Percentiles rank a stretch among this genome's conserved stretches.
Evolutionary conservation across 768 basidiomycete genomes (phyloP).

Genomic region (Pulveroboletus sp.): DNA sequence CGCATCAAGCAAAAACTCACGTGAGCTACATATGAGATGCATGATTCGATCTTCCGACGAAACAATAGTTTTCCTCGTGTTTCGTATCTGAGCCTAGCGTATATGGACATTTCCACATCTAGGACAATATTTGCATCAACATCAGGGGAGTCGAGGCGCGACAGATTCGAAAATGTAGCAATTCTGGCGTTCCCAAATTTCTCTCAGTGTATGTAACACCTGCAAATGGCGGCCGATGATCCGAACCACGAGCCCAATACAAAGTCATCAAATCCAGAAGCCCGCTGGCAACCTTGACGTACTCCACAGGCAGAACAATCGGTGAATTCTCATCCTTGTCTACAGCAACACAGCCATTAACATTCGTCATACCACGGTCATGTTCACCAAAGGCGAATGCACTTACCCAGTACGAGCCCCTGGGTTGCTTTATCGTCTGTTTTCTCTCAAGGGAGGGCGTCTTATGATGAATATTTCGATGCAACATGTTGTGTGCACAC

Average conservation of each 20-base stretch:
- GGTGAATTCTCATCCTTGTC: constrained; percentile 51
- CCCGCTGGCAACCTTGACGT: constrained; percentile 32
- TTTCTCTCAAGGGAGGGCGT: constrained; percentile 54
- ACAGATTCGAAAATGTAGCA: background rate
- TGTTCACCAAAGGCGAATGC: background rate
- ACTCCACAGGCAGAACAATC: constrained; percentile 37
- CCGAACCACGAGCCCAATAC: constrained; percentile 59
- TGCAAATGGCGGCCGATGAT: constrained; percentile 51
- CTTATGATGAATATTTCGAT: constrained; percentile 64
- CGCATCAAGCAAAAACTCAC: constrained; percentile 39
- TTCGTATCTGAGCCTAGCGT: constrained; percentile 41
- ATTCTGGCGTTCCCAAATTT: constrained; percentile 41
- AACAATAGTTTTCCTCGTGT: constrained; percentile 68
- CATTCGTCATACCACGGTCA: constrained; percentile 10
- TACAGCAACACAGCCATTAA: constrained; percentile 27
- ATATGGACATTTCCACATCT: constrained; percentile 14
- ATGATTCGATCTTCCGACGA: constrained; percentile 52
- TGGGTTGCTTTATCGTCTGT: constrained; percentile 51
- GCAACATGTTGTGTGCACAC: constrained; percentile 69
- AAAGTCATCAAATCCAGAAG: constrained; percentile 43
- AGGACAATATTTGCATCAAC: constrained; percentile 4
- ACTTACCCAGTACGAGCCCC: constrained; percentile 49
- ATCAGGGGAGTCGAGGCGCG: background rate
- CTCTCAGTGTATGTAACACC: constrained; percentile 46
- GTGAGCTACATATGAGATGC: constrained; percentile 64